phyloP scores from a whole-genome alignment of 2,329 filamentous ascomycete genomes.

The Achaetomium macrosporum region DNA sequence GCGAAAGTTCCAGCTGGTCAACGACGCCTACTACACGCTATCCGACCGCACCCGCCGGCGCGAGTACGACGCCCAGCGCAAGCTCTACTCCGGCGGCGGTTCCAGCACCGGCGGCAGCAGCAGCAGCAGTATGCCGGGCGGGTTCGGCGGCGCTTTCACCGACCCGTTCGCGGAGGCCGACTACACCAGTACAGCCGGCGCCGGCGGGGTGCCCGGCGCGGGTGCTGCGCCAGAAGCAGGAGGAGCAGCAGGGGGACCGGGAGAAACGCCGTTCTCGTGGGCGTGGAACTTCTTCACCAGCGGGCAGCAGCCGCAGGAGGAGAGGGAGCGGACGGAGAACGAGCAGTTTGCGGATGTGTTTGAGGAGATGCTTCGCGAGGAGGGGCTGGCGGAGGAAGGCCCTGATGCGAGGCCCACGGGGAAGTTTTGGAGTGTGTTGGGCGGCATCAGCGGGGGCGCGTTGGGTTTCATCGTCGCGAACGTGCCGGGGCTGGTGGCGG shows the following conservation, averaged over 20 bases:
- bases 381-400: conserved; percentile 71
- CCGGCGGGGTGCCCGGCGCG: conserved; percentile 32
- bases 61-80: conserved; percentile 76
- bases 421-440: conserved; percentile 82
- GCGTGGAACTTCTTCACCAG: conserved; percentile 58
- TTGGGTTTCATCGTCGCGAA: conserved; percentile 95
- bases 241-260: conserved; percentile 28
- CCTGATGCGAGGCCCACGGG: conserved; percentile 54
- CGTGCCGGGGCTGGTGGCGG: conserved; percentile 80
- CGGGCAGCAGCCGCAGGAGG: conserved; percentile 29
- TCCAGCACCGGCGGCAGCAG: conserved; percentile 26
- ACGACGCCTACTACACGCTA: conserved; percentile 49
- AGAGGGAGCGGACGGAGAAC: conserved; percentile 49
- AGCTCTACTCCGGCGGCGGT: conserved; percentile 38
- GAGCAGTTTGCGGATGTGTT: conserved; percentile 86
- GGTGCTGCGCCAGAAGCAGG: conserved; percentile 34
- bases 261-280: conserved; percentile 63
- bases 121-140: conserved; percentile 28
- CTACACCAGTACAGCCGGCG: conserved; percentile 34
- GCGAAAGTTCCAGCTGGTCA: conserved; percentile 46
- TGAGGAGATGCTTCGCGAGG: conserved; percentile 82
- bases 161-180: conserved; percentile 43
- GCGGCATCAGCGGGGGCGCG: conserved; percentile 79
- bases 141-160: conserved; percentile 26
- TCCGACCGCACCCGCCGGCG: conserved; percentile 70